A percentile compares a stretch with the other conserved stretches of the same genome.
phyloP scores from a whole-genome alignment of 2,329 filamentous ascomycete genomes.

The Elsinoe necatrix region DNA sequence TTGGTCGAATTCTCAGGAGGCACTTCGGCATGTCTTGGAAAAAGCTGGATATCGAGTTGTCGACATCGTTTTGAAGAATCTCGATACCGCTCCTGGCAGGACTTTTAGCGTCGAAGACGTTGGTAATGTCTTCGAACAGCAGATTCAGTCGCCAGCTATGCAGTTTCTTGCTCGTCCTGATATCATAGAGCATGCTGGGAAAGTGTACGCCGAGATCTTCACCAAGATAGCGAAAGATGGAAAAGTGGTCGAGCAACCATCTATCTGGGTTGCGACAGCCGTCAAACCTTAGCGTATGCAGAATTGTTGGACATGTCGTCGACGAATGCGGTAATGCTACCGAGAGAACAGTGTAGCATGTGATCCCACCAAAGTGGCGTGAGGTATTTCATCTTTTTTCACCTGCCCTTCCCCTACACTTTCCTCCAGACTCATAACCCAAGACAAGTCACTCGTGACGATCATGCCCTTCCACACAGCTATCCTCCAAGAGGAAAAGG shows the following conservation, averaged over 20 bases:
- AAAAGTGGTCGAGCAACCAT: neutral
- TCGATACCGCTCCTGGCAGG: neutral
- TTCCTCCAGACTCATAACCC: neutral
- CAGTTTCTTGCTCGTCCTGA: neutral
- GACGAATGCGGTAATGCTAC: neutral
- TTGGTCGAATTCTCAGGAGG: constrained; percentile 29
- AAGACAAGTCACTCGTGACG: neutral
- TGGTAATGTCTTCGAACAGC: constrained; percentile 2
- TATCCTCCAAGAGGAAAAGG: neutral
- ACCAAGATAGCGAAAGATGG: neutral
- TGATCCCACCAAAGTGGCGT: constrained; percentile 1
- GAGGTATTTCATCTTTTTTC: neutral
- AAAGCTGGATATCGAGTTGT: constrained; percentile 31
- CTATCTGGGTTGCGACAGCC: constrained; percentile 4
- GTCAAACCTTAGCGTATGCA: neutral
- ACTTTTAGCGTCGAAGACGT: neutral
- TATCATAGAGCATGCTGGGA: neutral
- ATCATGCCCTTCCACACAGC: neutral
- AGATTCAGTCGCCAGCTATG: neutral
- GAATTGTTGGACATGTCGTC: neutral
- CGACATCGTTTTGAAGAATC: constrained; percentile 20
- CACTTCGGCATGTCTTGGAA: constrained; percentile 28
- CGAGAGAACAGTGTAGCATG: constrained; percentile 2
- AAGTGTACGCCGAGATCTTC: neutral
- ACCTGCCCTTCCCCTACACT: neutral